Base-by-base conservation (phyloP, 352 stramenopile genomes). In the Pelagophyceae sp. region DNA sequence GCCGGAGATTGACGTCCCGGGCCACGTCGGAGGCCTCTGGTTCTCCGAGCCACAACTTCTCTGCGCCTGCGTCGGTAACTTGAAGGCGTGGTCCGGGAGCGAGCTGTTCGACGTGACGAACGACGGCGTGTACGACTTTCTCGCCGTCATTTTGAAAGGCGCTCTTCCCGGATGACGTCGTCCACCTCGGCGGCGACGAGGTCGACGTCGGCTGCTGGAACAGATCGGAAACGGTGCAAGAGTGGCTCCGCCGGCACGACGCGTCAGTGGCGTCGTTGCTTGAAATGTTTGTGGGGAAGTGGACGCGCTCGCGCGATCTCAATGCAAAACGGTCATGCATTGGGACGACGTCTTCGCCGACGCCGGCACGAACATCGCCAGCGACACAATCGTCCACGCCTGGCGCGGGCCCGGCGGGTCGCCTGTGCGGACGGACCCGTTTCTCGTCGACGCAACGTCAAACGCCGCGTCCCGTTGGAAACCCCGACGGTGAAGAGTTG, bases 101-200 rank as follows among this genome's bases (percentile, higher is more conserved):
- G 40, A 6, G 6, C 6, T 54, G 40, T 20, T 54, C 58, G 58
- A 65, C 58, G 6, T 27, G 23, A 65, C 58, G 58, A 15, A 27
- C 6, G 58, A 65, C 15, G 58, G 3, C 6, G 23, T 65, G 15
- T 65, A 65, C 58, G 58, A 65, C 15, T n/a, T 65, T 5, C 58
- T 65, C 58, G 58, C 5, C 23, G 23, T 27, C 25, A 32, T n/a
- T 15, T 65, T 29, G 20, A 6, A 27, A 6, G 58, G 31, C 5
- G 25, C 58, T 65, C 23, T 65, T 65, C 29, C 58, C 58, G 58
- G 58, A 65, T 27, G 58, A 65, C 58, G 58, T 65, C 58, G 6
- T 33, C 23, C 58, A 65, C 58, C 6, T 65, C 58, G 58, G 58
- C 58, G 58, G 58, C 58, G 58, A 65, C 58, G 58, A 65, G 58